Evolutionary conservation across 192 early-diverging fungal species (phyloP), one percentile per base, ranked within the genome.

Genomic region (Backusella tuberculispora): DNA sequence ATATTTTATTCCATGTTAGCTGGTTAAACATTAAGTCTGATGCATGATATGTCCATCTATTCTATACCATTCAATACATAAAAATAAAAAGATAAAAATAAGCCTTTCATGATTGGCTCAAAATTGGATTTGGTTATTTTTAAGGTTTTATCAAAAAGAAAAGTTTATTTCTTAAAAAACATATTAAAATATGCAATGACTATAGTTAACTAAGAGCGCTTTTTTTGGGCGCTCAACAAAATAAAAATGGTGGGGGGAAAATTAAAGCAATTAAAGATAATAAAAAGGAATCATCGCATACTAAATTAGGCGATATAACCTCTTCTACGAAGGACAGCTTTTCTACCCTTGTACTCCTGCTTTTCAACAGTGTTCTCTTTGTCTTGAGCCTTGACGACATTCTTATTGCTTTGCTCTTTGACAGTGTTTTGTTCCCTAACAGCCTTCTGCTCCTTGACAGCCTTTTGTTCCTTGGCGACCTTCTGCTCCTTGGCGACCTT

Each of bases 131-230:
- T 60, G 53, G 53, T 26, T 19, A 26, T 60, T 26, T 60, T 60
- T 60, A 60, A 60, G 19, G 24, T 26, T 60, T 60, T 26, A 24
- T 60, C 21, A 60, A 60, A 60, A 26, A 60, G 53, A 60, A 60
- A 60, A 60, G 53, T 60, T 60, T 60, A 60, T 60, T 60, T 60
- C 53, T 26, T 60, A 26, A 60, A 60, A 60, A 24, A 60, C 53
- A 60, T 60, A 60, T 60, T 24, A 19, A 60, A 60, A 60, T 60
- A 60, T 60, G 53, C 12, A 60, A 24, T 60, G 53, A 26, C 53
- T 60, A 60, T 60, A 60, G 53, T 60, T 60, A 60, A 60, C 53
- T 60, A 60, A 60, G 53, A 60, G 53, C 53, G 53, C 53, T 60
- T 60, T 56, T 56, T 24, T 60, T 60, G 53, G 53, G 53, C 53